Percentiles rank a stretch among this genome's conserved stretches.
Evolutionary conservation across 2,329 filamentous ascomycete genomes (phyloP).

Genomic region (Aschersonia sp.): DNA sequence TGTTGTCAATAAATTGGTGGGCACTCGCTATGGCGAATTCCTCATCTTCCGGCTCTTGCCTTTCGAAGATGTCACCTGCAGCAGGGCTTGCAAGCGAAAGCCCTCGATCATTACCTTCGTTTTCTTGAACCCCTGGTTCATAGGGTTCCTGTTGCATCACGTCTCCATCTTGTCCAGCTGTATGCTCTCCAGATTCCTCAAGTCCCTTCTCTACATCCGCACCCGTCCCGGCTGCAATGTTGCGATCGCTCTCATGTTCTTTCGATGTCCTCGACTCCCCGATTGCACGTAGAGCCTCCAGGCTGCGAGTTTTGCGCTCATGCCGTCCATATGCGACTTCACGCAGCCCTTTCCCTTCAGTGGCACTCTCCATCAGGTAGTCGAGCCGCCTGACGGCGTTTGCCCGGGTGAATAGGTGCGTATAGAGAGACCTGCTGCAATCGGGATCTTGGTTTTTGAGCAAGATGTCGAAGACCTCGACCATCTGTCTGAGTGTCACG

Average conservation of each 20-base stretch:
- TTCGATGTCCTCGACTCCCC: conserved; percentile 3
- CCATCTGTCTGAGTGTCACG: conserved; percentile 24
- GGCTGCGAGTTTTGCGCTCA: conserved; percentile 6
- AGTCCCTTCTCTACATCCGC: no score
- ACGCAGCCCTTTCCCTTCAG: conserved; percentile 23
- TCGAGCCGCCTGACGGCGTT: conserved; percentile 23
- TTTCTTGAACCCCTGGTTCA: no score
- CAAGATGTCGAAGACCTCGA: conserved; percentile 26
- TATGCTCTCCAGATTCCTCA: no score
- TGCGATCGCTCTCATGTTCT: conserved; percentile 9
- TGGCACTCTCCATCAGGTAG: conserved; percentile 25
- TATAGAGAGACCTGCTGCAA: conserved; percentile 22
- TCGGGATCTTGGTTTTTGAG: conserved; percentile 28
- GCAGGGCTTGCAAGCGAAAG: no score
- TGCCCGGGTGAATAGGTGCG: conserved; percentile 25
- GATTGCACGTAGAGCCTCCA: neutral
- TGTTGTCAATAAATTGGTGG: conserved; percentile 3
- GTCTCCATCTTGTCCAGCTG: no score
- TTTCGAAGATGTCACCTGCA: no score
- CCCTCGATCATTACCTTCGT: no score
- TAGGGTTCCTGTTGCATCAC: no score
- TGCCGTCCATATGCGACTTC: conserved; percentile 25
- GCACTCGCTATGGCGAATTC: conserved; percentile 1
- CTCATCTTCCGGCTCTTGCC: neutral
- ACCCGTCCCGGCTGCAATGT: neutral